Conservation (phyloP, 768 basidiomycete species). For the Pulveroboletus sp. region DNA sequence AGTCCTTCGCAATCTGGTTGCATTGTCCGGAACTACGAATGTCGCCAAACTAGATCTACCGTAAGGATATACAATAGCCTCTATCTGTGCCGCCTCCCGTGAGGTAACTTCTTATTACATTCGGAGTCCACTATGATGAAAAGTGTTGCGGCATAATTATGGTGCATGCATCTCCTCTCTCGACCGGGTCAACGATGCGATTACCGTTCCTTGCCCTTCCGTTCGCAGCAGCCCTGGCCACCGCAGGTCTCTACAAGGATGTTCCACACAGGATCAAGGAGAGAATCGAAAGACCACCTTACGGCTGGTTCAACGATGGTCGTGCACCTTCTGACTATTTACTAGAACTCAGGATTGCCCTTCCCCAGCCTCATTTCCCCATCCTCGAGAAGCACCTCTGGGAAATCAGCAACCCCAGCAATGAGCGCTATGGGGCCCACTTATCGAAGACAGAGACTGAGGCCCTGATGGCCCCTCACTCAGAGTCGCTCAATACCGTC, state of each 20-base stretch:
- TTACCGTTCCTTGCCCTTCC: slow-evolving; percentile 10
- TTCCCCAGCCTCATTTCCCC: slow-evolving; percentile 50
- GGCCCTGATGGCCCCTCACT: slow-evolving; percentile 53
- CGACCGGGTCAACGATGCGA: too few relatives aligned
- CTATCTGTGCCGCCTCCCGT: too few relatives aligned
- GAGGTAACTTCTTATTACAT: too few relatives aligned
- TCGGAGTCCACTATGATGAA: too few relatives aligned
- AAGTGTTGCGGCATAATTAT: too few relatives aligned
- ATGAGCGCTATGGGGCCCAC: slow-evolving; percentile 51
- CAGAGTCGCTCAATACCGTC: slow-evolving; percentile 49
- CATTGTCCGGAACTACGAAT: too few relatives aligned
- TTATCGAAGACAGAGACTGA: slow-evolving; percentile 67
- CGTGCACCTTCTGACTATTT: slow-evolving; percentile 42
- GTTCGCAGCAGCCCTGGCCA: slow-evolving; percentile 11
- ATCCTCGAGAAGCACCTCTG: slow-evolving; percentile 49
- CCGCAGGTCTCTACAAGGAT: slow-evolving; percentile 8
- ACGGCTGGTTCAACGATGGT: slow-evolving; percentile 44
- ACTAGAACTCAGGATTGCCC: slow-evolving; percentile 56
- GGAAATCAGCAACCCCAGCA: slow-evolving; percentile 56
- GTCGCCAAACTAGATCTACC: too few relatives aligned
- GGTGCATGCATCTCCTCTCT: too few relatives aligned
- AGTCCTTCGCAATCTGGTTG: too few relatives aligned
- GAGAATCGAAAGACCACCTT: slow-evolving; percentile 39
- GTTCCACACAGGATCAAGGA: slow-evolving; percentile 44
- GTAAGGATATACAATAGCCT: too few relatives aligned